These are phyloP conservation scores for Phytophthora tubulina DNA, from an alignment of 352 stramenopile genomes.

Conservation along the genomic window DNA sequence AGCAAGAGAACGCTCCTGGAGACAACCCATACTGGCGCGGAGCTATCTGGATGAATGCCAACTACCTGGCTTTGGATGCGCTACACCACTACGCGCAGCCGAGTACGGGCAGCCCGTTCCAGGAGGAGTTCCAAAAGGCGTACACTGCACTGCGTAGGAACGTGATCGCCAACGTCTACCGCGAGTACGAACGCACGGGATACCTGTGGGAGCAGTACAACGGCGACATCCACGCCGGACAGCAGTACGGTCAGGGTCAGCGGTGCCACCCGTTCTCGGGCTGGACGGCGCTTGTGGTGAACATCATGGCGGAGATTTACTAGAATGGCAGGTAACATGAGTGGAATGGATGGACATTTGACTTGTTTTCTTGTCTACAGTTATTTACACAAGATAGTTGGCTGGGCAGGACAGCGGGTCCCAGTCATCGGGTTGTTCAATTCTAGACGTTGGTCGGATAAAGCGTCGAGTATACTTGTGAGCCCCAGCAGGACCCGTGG, in stretches of 20 bases:
- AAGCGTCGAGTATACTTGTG: conserved; percentile 38
- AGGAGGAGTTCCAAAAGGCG: conserved; percentile 45
- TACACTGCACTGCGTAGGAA: conserved; percentile 69
- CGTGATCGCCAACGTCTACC: conserved; percentile 70
- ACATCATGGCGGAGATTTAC: conserved; percentile 94
- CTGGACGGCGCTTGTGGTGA: conserved; percentile 94
- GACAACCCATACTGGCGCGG: conserved; percentile 95
- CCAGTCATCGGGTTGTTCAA: conserved; percentile 19
- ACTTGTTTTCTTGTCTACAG: conserved; percentile 17
- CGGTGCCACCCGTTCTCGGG: conserved; percentile 94
- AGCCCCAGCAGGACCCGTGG: conserved; percentile 16
- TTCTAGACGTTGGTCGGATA: conserved; percentile 29
- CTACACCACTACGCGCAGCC: conserved; percentile 80
- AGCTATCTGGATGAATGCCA: conserved; percentile 95
- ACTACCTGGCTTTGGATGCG: conserved; percentile 92
- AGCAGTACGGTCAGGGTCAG: conserved; percentile 82
- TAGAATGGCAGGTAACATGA: conserved; percentile 35
- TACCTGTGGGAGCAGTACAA: conserved; percentile 97
- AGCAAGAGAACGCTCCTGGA: conserved; percentile 89
- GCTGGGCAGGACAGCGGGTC: conserved; percentile 64
- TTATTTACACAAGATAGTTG: conserved; percentile 61
- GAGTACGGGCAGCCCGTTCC: conserved; percentile 53
- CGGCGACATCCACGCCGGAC: conserved; percentile 57
- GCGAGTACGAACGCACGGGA: conserved; percentile 89
- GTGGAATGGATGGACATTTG: neutral